Percentiles rank a stretch among this genome's conserved stretches.
phyloP scores from a whole-genome alignment of 2,329 filamentous ascomycete species.

The Neofusicoccum laricinum region DNA sequence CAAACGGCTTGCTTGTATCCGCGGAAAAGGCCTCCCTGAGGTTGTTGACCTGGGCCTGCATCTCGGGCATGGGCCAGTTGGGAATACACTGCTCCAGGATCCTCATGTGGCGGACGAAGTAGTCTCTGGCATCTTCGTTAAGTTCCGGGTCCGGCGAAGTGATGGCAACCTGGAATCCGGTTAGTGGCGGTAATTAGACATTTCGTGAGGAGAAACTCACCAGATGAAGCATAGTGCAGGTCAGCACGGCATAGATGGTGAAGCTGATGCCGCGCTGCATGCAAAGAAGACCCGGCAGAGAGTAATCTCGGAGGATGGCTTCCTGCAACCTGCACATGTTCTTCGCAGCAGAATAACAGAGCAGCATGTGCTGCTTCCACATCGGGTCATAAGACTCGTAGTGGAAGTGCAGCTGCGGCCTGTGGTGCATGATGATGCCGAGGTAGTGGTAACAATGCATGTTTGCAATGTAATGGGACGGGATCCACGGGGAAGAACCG shows the following conservation, averaged over 20 bases:
- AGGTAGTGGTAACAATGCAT: conserved; percentile 87
- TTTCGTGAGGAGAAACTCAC: conserved; percentile 54
- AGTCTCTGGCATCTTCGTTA: conserved; percentile 79
- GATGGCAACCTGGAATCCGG: conserved; percentile 69
- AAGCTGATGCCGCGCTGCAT: conserved; percentile 96
- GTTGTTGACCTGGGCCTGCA: conserved; percentile 85
- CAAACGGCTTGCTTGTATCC: conserved; percentile 79
- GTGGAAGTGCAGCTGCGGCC: conserved; percentile 74
- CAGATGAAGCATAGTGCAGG: conserved; percentile 88
- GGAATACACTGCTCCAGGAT: conserved; percentile 81
- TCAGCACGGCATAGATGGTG: conserved; percentile 86
- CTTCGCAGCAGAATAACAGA: conserved; percentile 83
- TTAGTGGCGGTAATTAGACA: conserved; percentile 23
- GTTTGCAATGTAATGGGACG: conserved; percentile 85
- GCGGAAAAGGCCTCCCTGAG: conserved; percentile 89
- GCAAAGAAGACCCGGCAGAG: conserved; percentile 76
- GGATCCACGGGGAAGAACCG: conserved; percentile 77
- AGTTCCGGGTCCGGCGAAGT: conserved; percentile 90
- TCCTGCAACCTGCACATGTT: conserved; percentile 84
- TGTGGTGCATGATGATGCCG: conserved; percentile 79
- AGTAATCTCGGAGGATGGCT: conserved; percentile 71
- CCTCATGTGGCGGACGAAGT: conserved; percentile 91
- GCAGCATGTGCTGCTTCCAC: conserved; percentile 85
- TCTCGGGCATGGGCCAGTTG: conserved; percentile 83
- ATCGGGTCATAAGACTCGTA: conserved; percentile 73